Conservation (phyloP, 108 stramenopile species). For the Aurantiochytrium sp. region DNA sequence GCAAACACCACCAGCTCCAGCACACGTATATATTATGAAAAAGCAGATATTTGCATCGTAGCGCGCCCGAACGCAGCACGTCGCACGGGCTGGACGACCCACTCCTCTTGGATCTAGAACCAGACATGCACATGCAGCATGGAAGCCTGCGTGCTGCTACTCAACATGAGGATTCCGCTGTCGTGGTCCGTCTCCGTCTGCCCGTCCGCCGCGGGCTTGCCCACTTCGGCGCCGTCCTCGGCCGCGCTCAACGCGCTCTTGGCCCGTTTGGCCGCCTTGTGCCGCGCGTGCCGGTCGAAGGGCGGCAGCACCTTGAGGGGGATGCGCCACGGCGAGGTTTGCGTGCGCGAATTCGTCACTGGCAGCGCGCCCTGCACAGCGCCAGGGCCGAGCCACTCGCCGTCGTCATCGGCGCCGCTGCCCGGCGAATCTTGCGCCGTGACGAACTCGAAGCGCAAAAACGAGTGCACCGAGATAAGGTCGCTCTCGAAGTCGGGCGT, state of each 20-base stretch:
- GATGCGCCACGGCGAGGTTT: conserved; percentile 7
- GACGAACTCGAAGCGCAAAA: conserved; percentile 3
- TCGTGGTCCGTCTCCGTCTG: background rate
- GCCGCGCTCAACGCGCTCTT: background rate
- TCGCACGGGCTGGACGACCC: too few species aligned
- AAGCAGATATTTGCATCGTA: too few species aligned
- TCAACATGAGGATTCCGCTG: background rate
- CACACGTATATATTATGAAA: too few species aligned
- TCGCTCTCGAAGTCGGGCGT: conserved; percentile 8
- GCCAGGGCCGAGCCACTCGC: background rate
- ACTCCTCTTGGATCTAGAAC: too few species aligned
- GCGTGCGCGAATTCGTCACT: background rate
- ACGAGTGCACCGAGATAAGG: background rate
- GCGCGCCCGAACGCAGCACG: too few species aligned
- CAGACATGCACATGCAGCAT: background rate
- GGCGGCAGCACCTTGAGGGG: background rate
- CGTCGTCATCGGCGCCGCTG: background rate
- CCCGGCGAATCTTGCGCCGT: background rate
- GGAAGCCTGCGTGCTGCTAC: conserved; percentile 16
- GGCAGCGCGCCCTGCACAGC: background rate
- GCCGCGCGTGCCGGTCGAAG: background rate
- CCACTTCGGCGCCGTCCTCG: background rate
- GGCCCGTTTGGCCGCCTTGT: background rate
- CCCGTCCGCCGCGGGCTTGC: background rate
- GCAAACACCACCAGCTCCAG: too few species aligned